Evolutionary conservation across 257 asterid species (phyloP).

Genomic region (Solanum ossicruentum): DNA sequence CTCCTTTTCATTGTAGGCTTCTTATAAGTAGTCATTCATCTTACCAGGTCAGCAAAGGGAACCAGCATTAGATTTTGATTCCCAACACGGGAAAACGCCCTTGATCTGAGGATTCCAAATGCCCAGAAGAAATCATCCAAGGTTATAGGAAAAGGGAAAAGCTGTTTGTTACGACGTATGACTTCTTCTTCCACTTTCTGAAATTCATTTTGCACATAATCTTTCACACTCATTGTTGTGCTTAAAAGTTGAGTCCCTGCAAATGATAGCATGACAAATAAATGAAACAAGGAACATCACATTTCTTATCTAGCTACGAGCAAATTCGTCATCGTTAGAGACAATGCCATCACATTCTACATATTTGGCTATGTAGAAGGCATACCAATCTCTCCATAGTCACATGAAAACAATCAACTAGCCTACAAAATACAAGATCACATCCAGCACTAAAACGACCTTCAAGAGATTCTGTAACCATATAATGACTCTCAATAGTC

Average conservation of each 20-base stretch:
- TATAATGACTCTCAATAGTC: neutral
- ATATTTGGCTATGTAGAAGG: neutral
- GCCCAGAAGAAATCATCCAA: slow-evolving; percentile 93
- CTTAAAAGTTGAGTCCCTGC: slow-evolving; percentile 82
- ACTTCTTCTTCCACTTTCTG: slow-evolving; percentile 49
- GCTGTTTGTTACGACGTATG: slow-evolving; percentile 63
- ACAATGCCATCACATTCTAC: neutral
- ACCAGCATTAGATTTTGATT: slow-evolving; percentile 74
- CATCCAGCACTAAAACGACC: neutral
- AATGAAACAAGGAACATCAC: neutral
- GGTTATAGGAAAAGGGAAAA: slow-evolving; percentile 63
- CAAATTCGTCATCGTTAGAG: neutral
- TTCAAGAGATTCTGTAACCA: neutral
- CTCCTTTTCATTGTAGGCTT: neutral
- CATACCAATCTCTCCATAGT: neutral
- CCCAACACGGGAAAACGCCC: slow-evolving; percentile 78
- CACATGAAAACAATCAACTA: neutral
- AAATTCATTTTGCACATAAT: slow-evolving; percentile 69
- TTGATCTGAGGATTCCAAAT: slow-evolving; percentile 88
- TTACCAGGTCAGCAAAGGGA: slow-evolving; percentile 94
- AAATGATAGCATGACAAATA: neutral
- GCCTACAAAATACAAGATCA: neutral
- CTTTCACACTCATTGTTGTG: slow-evolving; percentile 83
- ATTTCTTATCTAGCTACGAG: neutral
- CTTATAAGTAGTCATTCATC: neutral